Percentiles rank a stretch among this genome's conserved stretches.
These are phyloP conservation scores for Parietaria judaica DNA, from an alignment of 306 rosid species.

Conservation along the genomic window DNA sequence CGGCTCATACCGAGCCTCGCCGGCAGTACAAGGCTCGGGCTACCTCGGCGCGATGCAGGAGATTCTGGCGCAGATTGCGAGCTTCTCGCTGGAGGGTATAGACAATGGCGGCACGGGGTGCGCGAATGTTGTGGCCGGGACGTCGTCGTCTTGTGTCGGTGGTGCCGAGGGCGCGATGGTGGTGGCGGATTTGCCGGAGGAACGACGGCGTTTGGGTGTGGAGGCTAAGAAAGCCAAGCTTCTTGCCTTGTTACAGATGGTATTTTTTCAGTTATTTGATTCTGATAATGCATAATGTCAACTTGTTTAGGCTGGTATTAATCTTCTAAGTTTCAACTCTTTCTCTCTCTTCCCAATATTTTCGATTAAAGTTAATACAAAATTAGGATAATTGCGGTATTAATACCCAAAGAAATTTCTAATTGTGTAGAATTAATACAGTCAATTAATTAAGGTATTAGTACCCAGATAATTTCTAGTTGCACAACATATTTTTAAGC, in stretches of 20 bases:
- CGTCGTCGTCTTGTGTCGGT: slow-evolving; percentile 13
- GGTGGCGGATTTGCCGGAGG: slow-evolving; percentile 8
- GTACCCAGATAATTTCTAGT: too few species aligned
- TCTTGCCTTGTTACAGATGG: slow-evolving; percentile 66
- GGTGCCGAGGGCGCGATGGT: slow-evolving; percentile 4
- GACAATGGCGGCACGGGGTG: slow-evolving; percentile 19
- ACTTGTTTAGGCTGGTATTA: too few species aligned
- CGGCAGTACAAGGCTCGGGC: slow-evolving; percentile 46
- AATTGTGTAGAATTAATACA: too few species aligned
- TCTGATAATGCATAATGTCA: too few species aligned
- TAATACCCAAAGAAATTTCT: too few species aligned
- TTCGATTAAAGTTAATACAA: too few species aligned
- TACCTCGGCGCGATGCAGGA: slow-evolving; percentile 70
- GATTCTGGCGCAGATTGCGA: slow-evolving; percentile 62
- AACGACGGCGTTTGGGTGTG: slow-evolving; percentile 22
- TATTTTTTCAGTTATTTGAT: slow-evolving; percentile 18
- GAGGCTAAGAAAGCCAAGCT: slow-evolving; percentile 63
- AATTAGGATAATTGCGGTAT: too few species aligned
- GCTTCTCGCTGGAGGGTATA: slow-evolving; percentile 47
- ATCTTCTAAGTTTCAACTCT: too few species aligned
- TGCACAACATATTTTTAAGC: too few species aligned
- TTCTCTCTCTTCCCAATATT: too few species aligned
- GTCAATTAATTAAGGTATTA: too few species aligned
- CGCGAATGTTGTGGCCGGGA: slow-evolving; percentile 19
- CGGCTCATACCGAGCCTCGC: slow-evolving; percentile 31